These are phyloP conservation scores for Calocybe gangraenosa DNA, from an alignment of 768 basidiomycete species.

Conservation along the genomic window DNA sequence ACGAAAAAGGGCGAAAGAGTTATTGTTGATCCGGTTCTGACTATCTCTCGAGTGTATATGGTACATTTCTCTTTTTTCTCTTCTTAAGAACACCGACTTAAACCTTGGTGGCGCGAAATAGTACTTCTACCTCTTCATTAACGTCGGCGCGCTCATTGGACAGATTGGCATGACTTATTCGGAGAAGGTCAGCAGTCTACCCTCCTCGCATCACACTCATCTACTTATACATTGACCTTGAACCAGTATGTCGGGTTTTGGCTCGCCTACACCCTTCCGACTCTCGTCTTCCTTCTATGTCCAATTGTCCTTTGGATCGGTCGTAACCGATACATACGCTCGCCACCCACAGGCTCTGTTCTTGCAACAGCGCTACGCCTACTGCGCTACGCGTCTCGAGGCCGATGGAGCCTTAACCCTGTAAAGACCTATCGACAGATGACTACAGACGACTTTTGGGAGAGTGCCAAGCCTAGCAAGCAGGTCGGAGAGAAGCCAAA, in stretches of 20 bases:
- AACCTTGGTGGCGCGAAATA: no score
- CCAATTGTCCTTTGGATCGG: slow-evolving; percentile 57
- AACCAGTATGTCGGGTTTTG: slow-evolving; percentile 61
- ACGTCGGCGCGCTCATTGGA: slow-evolving; percentile 65
- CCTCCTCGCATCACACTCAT: neutral
- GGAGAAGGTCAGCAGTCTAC: slow-evolving; percentile 51
- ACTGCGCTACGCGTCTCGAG: slow-evolving; percentile 40
- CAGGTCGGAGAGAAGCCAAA: slow-evolving; percentile 40
- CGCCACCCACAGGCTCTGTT: slow-evolving; percentile 66
- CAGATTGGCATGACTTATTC: no score
- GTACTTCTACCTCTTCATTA: slow-evolving; percentile 73
- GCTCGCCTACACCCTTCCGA: slow-evolving; percentile 63
- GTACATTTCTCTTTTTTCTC: slow-evolving; percentile 39
- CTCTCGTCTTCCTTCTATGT: slow-evolving; percentile 53
- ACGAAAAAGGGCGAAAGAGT: slow-evolving; percentile 61
- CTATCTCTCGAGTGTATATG: slow-evolving; percentile 72
- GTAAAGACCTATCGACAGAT: slow-evolving; percentile 42
- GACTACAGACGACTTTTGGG: slow-evolving; percentile 65
- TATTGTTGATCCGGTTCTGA: slow-evolving; percentile 66
- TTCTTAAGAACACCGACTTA: no score
- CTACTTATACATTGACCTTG: neutral
- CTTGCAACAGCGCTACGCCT: slow-evolving; percentile 45
- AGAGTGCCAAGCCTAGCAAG: slow-evolving; percentile 62
- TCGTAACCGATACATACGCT: slow-evolving; percentile 46
- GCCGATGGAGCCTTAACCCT: slow-evolving; percentile 56